Evolutionary conservation across 371 early-diverging fungal genomes (phyloP).

Genomic region (Saksenaea oblongispora): DNA sequence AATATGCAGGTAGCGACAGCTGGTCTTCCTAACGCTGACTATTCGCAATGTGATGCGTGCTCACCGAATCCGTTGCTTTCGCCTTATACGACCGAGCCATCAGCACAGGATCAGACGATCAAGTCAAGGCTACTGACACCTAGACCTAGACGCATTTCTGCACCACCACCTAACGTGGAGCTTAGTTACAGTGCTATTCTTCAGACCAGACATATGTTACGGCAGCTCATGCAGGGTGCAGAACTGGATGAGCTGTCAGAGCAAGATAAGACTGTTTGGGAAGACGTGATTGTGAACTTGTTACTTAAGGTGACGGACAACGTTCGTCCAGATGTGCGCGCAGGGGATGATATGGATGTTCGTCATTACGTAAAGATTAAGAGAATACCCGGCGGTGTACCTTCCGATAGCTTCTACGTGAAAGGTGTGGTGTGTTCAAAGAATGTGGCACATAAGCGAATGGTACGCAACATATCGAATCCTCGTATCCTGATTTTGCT

Average conservation of each 20-base stretch:
- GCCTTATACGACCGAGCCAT: conserved; percentile 9
- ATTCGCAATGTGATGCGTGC: conserved; percentile 22
- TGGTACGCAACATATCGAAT: conserved; percentile 65
- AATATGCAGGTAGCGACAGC: conserved; percentile 30
- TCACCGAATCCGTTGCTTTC: conserved; percentile 29
- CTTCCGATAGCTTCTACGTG: conserved; percentile 80
- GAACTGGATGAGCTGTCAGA: conserved; percentile 20
- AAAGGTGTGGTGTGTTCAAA: conserved; percentile 90
- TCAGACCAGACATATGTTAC: conserved; percentile 66
- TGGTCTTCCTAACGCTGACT: conserved; percentile 27
- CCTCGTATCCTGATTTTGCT: conserved; percentile 87
- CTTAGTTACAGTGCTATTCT: conserved; percentile 66
- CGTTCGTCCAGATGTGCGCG: conserved; percentile 70
- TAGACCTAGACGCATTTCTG: conserved; percentile 50
- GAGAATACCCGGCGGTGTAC: conserved; percentile 86
- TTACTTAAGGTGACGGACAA: conserved; percentile 70
- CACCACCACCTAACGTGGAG: conserved; percentile 58
- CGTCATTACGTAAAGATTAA: conserved; percentile 94
- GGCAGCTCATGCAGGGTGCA: conserved; percentile 51
- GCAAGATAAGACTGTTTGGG: conserved; percentile 66
- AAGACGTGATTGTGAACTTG: conserved; percentile 71
- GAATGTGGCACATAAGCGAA: conserved; percentile 87
- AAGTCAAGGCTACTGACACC: conserved; percentile 16
- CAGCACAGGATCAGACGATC: conserved; percentile 7
- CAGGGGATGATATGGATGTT: conserved; percentile 87